Evolutionary conservation across 2,329 filamentous ascomycete genomes (phyloP).

Genomic region (Colletotrichum aenigma): DNA sequence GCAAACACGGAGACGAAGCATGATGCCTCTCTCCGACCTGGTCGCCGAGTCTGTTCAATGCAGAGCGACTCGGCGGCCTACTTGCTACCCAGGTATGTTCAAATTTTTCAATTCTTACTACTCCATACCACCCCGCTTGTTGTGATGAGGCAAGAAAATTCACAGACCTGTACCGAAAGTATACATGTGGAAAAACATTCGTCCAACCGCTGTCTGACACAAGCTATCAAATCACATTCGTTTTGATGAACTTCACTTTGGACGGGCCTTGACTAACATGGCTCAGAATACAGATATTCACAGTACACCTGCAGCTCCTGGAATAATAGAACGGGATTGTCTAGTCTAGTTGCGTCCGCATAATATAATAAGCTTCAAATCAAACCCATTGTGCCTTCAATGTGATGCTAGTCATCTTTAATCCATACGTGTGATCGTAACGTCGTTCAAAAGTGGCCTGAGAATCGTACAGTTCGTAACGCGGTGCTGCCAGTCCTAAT

Average conservation of each 20-base stretch:
- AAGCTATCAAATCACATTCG: conserved; percentile 10
- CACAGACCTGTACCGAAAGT: conserved; percentile 87
- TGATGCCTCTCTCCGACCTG: not conserved
- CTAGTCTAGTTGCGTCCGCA: accelerated
- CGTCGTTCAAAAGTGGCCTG: too few relatives aligned
- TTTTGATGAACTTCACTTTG: not conserved
- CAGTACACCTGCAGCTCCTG: too few relatives aligned
- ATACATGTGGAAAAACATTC: conserved; percentile 70
- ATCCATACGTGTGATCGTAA: too few relatives aligned
- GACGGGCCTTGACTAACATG: not conserved
- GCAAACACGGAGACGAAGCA: conserved; percentile 37
- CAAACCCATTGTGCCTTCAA: not conserved
- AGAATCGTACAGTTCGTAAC: too few relatives aligned
- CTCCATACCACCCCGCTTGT: conserved; percentile 40
- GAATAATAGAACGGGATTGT: not conserved
- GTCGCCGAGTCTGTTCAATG: not conserved
- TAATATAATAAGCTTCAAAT: not conserved
- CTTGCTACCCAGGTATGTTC: conserved; percentile 43
- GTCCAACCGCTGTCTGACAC: conserved; percentile 85
- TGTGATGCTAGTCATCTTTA: too few relatives aligned
- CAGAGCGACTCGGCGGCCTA: not conserved
- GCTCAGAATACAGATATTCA: not conserved
- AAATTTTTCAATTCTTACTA: conserved; percentile 7
- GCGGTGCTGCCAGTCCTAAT: too few relatives aligned
- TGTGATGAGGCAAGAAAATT: conserved; percentile 74